Base-by-base conservation (phyloP, 176 grass and related monocot genomes). In the Zoysia japonica region DNA sequence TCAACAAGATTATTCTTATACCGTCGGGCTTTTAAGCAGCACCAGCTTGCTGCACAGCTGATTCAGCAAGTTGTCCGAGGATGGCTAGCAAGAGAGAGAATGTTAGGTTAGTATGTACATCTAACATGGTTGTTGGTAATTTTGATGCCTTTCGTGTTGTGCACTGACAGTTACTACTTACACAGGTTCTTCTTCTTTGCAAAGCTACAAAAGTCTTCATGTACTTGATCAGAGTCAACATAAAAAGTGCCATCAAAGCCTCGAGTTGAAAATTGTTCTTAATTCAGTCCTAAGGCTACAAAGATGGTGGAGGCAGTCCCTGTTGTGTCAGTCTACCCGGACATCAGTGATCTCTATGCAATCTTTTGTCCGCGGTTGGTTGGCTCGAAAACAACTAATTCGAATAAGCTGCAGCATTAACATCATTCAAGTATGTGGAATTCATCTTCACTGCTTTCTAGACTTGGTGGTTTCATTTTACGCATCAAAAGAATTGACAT, bases 251-350 rank as follows among this genome's bases (percentile, higher is more conserved):
- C 50, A 70, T 40, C 79, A 61, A 65, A 81, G 84, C 78, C 12
- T 40, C 20, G 64, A 93, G 66, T 75, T 89, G 39, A 85, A 85
- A 59, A 76, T 89, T 82, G 78, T 93, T 67, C 5, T 87, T 48
- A 35, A 28, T 62, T 87, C 84, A 76, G 43, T 82, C 46, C 36
- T 89, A 61, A 87, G 20, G 69, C 48, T 93, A 61, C 87, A 93
- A 54, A 85, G 51, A 82, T 87, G 84, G 84, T 90, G 91, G 87
- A 93, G 71, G 39, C 80, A 82, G 70, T 68, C 87, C 60, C n/a
- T 89, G 50, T 11, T 84, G 11, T 14, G 37, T 44, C 66, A 47
- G 77, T 79, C 84, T 61, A 42, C 65, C 41, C 40, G 9, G 57
- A 82, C 16, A 72, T 81, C 82, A 61, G 78, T 68, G 14, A 85